These are phyloP conservation scores for Mucor saturninus DNA, from an alignment of 371 early-diverging fungal species.

Conservation along the genomic window DNA sequence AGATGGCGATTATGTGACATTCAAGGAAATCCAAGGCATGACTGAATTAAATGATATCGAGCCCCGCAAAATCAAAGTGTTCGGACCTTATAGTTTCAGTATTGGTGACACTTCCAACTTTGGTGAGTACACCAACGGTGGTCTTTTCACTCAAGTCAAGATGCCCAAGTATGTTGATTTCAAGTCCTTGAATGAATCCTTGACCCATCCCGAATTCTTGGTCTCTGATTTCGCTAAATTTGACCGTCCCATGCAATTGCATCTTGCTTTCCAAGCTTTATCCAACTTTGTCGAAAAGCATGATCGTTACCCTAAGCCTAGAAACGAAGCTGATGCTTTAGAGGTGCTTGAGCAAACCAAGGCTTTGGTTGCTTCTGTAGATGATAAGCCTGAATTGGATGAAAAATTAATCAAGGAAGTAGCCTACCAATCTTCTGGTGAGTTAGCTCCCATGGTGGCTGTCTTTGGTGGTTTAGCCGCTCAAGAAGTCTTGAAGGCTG, in stretches of 20 bases:
- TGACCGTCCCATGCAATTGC: conserved; percentile 91
- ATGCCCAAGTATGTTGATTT: conserved; percentile 83
- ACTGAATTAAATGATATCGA: conserved; percentile 79
- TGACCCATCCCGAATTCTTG: conserved; percentile 85
- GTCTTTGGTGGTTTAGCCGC: conserved; percentile 99
- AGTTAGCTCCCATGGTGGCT: conserved; percentile 97
- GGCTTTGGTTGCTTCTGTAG: conserved; percentile 51
- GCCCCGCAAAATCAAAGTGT: conserved; percentile 85
- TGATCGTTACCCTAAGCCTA: conserved; percentile 54
- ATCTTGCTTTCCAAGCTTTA: conserved; percentile 93
- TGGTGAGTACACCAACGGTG: conserved; percentile 80
- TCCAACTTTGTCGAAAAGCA: conserved; percentile 73
- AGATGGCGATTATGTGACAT: conserved; percentile 96
- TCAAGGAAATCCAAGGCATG: conserved; percentile 95
- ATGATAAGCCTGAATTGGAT: conserved; percentile 77
- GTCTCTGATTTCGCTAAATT: conserved; percentile 97
- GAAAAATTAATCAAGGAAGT: conserved; percentile 89
- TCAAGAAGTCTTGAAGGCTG: conserved; percentile 98
- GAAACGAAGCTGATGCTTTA: conserved; percentile 71
- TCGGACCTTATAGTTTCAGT: conserved; percentile 94
- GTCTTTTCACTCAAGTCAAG: conserved; percentile 95
- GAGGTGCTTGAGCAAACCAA: conserved; percentile 65
- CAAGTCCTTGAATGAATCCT: conserved; percentile 74
- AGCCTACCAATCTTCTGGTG: conserved; percentile 87
- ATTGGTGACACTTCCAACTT: conserved; percentile 89